Base-by-base conservation (phyloP, 306 rosid species). In the Quercus alba region DNA sequence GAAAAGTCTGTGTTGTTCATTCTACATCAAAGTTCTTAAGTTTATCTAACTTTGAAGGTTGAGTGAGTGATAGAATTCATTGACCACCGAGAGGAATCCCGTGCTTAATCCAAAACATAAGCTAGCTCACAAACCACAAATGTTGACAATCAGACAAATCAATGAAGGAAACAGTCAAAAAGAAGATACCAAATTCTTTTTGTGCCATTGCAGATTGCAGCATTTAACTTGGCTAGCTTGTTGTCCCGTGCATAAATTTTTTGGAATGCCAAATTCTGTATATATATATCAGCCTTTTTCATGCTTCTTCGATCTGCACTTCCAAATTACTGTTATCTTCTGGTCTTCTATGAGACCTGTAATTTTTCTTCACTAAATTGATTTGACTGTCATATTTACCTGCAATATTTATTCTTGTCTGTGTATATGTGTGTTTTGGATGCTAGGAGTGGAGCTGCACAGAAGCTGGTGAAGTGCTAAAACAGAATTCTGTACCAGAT, bases 401-500 rank as follows among this genome's bases (percentile, higher is more conserved):
- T 41, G 56, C 33, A 35, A 12, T 71, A 23, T 77, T 74, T 56
- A 63, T 77, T 66, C 28, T 35, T 84, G 30, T 77, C 55, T n/a
- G n/a, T 62, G 51, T 38, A 67, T 51, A 31, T 28, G 31, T 69
- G 28, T 70, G 17, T 77, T 75, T 23, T 62, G 70, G 67, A 77
- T 82, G 69, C 51, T 70, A 95, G 98, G 97, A 87, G 75, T 95
- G 99, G 99, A 90, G 87, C 82, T 77, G 83, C 41, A 79, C 56
- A 0, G 97, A 94, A 80, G 91, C 94, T 73, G 97, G 98, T 55
- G 77, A 90, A 75, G 85, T 95, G 71, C 63, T 90, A 86, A 93
- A 91, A 79, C 81, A 78, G 84, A 88, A 93, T 67, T 84, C 88
- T 10, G 96, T 95, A 35, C 98, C 99, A 67, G 99, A 95, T 81